Base-by-base conservation (phyloP, 2,329 filamentous ascomycete species). In the Colletotrichum cereale region DNA sequence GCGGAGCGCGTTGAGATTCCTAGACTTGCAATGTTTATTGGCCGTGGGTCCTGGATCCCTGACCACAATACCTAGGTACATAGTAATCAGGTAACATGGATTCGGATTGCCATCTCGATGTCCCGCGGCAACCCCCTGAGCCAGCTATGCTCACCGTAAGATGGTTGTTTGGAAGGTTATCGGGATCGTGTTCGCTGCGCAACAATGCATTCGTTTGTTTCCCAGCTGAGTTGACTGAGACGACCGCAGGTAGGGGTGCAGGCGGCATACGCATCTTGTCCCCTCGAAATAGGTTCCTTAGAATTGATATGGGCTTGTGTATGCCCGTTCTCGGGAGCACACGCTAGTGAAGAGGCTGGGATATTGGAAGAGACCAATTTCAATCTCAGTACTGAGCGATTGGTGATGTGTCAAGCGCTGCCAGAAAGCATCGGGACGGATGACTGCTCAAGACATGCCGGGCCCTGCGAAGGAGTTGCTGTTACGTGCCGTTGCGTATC, bases 1-100 rank as follows among this genome's bases (percentile, higher is more conserved):
- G 21, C 21, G 12, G 36, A 50, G 47, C 48, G 67, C 48, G n/a
- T 53, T 4, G 44, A 66, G 34, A 36, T 24, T 21, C 53, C 61
- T 24, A 21, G 8, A 29, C 38, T 42, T 62, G 65, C 62, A 67
- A 68, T 64, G 58, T 47, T 63, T 8, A 44, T 56, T 24, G 16
- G 16, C 18, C 0, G 5, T 61, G 38, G 44, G 40, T 6, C 62
- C 1, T 16, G 3, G 0, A 42, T 44, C 55, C 55, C 47, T 36
- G 56, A 29, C 40, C 16, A 31, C 11, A 18, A 21, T 42, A n/a
- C n/a, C n/a, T n/a, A 18, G 4, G 38, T 5, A 18, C 4, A 40
- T 18, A 7, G 40, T 34, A 42, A 61, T 48, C 38, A 61, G 40
- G 31, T 56, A 40, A 70, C 50, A n/a, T 50, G 10, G 8, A 3